phyloP scores from a whole-genome alignment of 129 eudicot genomes.

The Pittosporum tobira region DNA sequence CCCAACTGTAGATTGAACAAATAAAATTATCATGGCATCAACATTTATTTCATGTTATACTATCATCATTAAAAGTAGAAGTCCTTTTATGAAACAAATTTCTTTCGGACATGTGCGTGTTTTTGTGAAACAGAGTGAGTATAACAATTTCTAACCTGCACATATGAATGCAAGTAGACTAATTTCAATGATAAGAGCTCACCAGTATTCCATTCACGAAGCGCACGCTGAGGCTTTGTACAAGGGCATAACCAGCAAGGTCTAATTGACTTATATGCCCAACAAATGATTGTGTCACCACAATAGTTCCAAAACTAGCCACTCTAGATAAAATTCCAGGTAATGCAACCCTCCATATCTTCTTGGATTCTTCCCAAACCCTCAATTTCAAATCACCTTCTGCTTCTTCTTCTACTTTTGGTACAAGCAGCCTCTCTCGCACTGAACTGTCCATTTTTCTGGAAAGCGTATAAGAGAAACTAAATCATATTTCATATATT shows the following conservation, averaged over 20 bases:
- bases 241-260: constrained; percentile 72
- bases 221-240: constrained; percentile 50
- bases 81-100: too few relatives aligned
- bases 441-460: too few relatives aligned
- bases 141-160: too few relatives aligned
- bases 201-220: constrained; percentile 58
- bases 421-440: too few relatives aligned
- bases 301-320: constrained; percentile 41
- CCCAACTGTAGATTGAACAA: constrained; percentile 31
- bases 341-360: constrained; percentile 57
- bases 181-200: constrained; percentile 1
- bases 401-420: constrained; percentile 20
- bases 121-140: too few relatives aligned
- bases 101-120: too few relatives aligned
- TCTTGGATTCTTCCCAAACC: constrained; percentile 47
- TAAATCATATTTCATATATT: too few relatives aligned
- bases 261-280: constrained; percentile 58
- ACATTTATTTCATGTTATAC: too few relatives aligned
- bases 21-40: too few relatives aligned
- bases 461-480: too few relatives aligned
- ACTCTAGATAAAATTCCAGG: constrained; percentile 56
- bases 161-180: too few relatives aligned
- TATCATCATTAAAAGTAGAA: too few relatives aligned
- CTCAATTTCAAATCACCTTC: constrained; percentile 24
- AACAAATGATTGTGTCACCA: constrained; percentile 56